Conservation (phyloP, 2,329 filamentous ascomycete genomes). For the Pezicula neosporulosa region DNA sequence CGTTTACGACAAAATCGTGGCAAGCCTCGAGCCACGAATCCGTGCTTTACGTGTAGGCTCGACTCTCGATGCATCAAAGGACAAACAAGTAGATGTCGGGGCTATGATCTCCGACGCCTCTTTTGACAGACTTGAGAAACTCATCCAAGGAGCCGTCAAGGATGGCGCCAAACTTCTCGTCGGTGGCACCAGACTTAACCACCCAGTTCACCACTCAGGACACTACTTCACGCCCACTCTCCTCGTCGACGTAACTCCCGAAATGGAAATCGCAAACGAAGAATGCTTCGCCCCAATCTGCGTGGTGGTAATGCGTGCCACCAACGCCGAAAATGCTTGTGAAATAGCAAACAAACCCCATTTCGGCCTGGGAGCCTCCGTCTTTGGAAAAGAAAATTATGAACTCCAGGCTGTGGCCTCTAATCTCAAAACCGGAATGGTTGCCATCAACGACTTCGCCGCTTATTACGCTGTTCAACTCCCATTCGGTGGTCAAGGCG, state of each 20-base stretch:
- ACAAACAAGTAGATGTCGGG: constrained; percentile 69
- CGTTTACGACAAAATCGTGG: constrained; percentile 72
- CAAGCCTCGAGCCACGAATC: constrained; percentile 70
- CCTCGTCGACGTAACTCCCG: constrained; percentile 79
- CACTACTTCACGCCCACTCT: constrained; percentile 94
- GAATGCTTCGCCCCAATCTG: constrained; percentile 95
- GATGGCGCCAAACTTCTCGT: constrained; percentile 77
- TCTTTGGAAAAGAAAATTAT: constrained; percentile 71
- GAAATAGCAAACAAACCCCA: constrained; percentile 76
- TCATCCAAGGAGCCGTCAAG: constrained; percentile 74
- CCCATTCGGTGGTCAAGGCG: constrained; percentile 79
- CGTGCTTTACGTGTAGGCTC: constrained; percentile 72
- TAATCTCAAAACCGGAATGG: constrained; percentile 79
- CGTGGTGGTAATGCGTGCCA: constrained; percentile 74
- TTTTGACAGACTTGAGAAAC: constrained; percentile 71
- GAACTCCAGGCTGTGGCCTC: constrained; percentile 62
- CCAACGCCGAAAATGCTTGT: constrained; percentile 61
- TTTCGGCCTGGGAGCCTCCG: constrained; percentile 84
- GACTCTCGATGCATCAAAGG: constrained; percentile 46
- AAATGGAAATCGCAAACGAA: constrained; percentile 83
- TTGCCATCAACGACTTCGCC: constrained; percentile 93
- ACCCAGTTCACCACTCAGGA: constrained; percentile 71
- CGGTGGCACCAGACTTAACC: constrained; percentile 69
- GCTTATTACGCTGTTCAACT: constrained; percentile 91
- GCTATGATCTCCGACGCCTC: constrained; percentile 80